phyloP scores from a whole-genome alignment of 2,329 filamentous ascomycete species.

The Chalaropsis thielavioides region DNA sequence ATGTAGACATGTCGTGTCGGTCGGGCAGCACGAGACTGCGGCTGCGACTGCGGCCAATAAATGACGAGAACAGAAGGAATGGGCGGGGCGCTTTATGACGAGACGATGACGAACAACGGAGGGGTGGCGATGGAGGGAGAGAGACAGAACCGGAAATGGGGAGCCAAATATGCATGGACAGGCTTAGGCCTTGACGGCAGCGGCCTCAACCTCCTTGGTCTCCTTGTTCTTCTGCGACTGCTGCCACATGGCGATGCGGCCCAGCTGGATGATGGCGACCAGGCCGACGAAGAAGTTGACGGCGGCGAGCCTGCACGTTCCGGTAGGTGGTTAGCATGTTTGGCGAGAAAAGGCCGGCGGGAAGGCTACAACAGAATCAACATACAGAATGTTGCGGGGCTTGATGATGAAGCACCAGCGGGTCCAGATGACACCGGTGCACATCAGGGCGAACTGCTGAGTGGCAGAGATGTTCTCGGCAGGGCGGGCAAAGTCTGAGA shows the following conservation, averaged over 20 bases:
- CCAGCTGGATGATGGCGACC: constrained; percentile 71
- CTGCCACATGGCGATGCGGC: constrained; percentile 57
- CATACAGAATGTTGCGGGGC: constrained; percentile 78
- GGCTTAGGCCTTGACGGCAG: constrained; percentile 21
- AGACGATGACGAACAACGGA: neutral
- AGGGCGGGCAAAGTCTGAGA: constrained; percentile 81
- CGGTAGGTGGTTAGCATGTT: constrained; percentile 9
- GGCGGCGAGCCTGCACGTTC: constrained; percentile 53
- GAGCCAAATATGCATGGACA: too few relatives aligned
- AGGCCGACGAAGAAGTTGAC: constrained; percentile 97
- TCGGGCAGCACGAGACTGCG: neutral
- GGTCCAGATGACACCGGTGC: constrained; percentile 93
- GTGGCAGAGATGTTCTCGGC: constrained; percentile 85
- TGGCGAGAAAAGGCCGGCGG: too few relatives aligned
- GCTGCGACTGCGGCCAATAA: neutral
- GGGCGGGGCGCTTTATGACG: neutral
- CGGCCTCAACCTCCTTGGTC: constrained; percentile 18
- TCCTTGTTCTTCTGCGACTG: constrained; percentile 33
- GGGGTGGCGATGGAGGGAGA: too few relatives aligned
- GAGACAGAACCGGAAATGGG: too few relatives aligned
- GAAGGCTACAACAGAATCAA: constrained; percentile 18
- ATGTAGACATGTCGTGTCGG: too few relatives aligned
- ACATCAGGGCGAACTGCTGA: constrained; percentile 79
- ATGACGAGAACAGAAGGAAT: neutral
- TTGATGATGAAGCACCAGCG: constrained; percentile 97